Evolutionary conservation across 228 moss, liverwort and hornwort species (phyloP), one percentile per base, ranked within the genome.

Genomic region (Sphagnum fallax): DNA sequence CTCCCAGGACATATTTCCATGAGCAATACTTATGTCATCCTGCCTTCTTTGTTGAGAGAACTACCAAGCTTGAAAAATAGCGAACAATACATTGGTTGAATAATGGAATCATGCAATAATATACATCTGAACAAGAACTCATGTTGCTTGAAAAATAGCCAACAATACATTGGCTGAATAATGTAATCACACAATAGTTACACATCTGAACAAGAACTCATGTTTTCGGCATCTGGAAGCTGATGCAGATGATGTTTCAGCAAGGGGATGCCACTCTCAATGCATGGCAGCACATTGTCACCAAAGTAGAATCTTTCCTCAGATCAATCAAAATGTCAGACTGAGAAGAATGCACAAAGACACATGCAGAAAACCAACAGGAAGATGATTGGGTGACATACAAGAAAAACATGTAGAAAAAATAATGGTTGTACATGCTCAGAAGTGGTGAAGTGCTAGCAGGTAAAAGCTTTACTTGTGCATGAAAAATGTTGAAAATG

Each of bases 251-350:
- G 90, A 77, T 93, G 97, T 83, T 91, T 97, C 0, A 97, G 90
- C 74, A 97, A 80, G 59, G 97, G 97, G 69, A 97, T 97, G 62
- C 97, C 93, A 76, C 97, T 97, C 85, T 97, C 97, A 75, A 97
- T 93, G 84, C 97, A 97, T 18, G 93, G 97, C 67, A 97, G 71
- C 73, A 97, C 97, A 65, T 93, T 91, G 82, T 97, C 93, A 67
- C 97, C 93, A 51, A 97, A 97, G 75, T 97, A 97, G 65, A 97
- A 97, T 16, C 97, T 73, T 76, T 97, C 97, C 91, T 97, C 88
- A 69, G 73, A 78, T 64, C 14, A 51, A 77, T 68, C 62, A 5
- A 53, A 10, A 66, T 67, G 67, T 49, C 66, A 74, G 65, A 81
- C 57, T 10, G 8, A 68, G 12, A 58, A 58, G 55, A 16, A 16